Evolutionary conservation across 2,329 filamentous ascomycete genomes (phyloP), one percentile per base, ranked within the genome.

Genomic region (Trichoderma simmonsii): DNA sequence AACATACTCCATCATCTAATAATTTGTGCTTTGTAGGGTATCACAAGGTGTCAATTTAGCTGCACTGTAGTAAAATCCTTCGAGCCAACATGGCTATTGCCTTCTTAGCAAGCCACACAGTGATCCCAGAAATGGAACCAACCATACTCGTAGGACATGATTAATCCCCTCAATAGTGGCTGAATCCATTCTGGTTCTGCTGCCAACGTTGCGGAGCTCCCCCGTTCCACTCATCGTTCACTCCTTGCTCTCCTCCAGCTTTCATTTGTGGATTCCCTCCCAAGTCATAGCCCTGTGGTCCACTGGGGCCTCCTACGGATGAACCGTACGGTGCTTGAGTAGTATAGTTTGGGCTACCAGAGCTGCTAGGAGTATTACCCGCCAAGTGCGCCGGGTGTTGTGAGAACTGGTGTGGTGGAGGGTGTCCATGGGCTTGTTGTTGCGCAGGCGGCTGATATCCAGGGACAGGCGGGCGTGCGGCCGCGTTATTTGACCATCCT

Each of bases 121-220:
- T 14, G 3, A 54, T 54, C 5, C 48, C 12, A 21, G 11, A 26
- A 12, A 43, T 6, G 26, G 8, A 28, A 39, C 21, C 5, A 39
- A 15, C 4, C 21, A 62, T 43, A 36, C 32, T 24, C 0, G 28
- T 30, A 18, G 21, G n/a, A 51, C n/a, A 30, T 43, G n/a, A 34
- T 63, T 30, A 21, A 30, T 18, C 5, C 24, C 7, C 34, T 32
- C 43, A 69, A 21, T 69, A 69, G 18, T 60, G 57, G 51, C 34
- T 69, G 24, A 34, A 69, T 14, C 66, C 66, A 51, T 43, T 59
- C n/a, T 69, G 66, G 18, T 28, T 43, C 34, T 69, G 66, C 39
- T 69, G 56, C 66, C 66, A 54, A 61, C 39, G 66, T 39, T 61
- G 66, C 36, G 48, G 66, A n/a, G 26, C 66, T 14, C 34, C 34